Base-by-base conservation (phyloP, 1,284 basidiomycete species). In the Puccinia novopanici region DNA sequence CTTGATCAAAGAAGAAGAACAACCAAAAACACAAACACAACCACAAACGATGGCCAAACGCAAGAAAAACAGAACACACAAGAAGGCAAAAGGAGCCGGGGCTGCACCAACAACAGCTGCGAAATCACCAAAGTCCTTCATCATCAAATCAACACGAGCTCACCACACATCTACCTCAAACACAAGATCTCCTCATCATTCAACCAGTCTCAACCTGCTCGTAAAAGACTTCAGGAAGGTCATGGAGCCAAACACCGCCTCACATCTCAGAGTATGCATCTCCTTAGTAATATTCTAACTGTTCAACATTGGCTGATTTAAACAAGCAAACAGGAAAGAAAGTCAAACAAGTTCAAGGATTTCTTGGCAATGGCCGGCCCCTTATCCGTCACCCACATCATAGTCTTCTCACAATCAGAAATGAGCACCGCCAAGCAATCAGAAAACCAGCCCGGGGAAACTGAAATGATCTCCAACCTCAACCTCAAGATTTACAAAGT, bases 201-300 rank as follows among this genome's bases (percentile, higher is more conserved):
- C 59, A 54, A 59, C 61, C 6, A 75, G 37, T 19, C 52, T 50
- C 13, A 70, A 30, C 17, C 63, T 50, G 83, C 91, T 99, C 45
- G 95, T 98, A 19, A 90, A 92, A 75, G 97, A 99, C 87, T 88
- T 98, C 84, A 89, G 97, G 83, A 93, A 93, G 86, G 92, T 97
- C 82, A 94, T 99, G 93, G 97, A 99, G 86, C 97, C 97, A 81
- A 95, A 98, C 86, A 99, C 97, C 27, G 97, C 96, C 8, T 92
- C 91, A 81, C 89, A 95, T 72, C 89, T 99, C 24, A 91, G 88
- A 87, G 94, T 95, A 83, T 82, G 90, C 19, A 40, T 17, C 19
- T 55, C 22, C 15, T 30, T 52, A 24, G 22, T n/a, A n/a, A n/a
- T n/a, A n/a, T 57, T 52, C 24, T 5, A 5, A 9, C 24, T n/a